phyloP scores from a whole-genome alignment of 306 rosid genomes.

The Gynostemma pentaphyllum region DNA sequence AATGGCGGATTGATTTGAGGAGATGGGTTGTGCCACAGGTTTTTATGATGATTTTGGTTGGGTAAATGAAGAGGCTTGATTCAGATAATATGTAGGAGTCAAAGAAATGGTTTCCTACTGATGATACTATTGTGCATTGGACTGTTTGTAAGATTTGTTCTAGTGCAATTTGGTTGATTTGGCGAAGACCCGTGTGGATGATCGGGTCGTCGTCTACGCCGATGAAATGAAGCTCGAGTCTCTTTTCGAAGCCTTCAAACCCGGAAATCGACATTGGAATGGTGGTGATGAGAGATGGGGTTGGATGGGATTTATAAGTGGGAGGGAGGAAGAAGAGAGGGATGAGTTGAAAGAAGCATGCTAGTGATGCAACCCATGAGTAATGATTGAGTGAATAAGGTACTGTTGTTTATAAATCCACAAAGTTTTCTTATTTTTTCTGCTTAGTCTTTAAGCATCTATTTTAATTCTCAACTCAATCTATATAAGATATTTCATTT shows the following conservation, averaged over 20 bases:
- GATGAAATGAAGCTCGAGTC: conserved; percentile 12
- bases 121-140: conserved; percentile 89
- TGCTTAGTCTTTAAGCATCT: neutral
- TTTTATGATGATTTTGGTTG: conserved; percentile 85
- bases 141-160: conserved; percentile 58
- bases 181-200: conserved; percentile 47
- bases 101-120: conserved; percentile 67
- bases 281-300: neutral
- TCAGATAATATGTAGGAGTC: conserved; percentile 89
- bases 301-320: conserved; percentile 36
- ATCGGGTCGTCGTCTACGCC: neutral
- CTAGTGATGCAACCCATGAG: conserved; percentile 92
- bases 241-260: conserved; percentile 16
- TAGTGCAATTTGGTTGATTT: conserved; percentile 45
- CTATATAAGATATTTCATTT: too few relatives aligned
- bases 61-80: conserved; percentile 94
- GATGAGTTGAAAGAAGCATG: too few relatives aligned
- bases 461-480: neutral
- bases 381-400: conserved; percentile 78
- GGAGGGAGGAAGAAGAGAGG: conserved; percentile 3
- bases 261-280: conserved; percentile 11
- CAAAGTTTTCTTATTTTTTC: too few relatives aligned
- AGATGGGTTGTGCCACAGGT: conserved; percentile 99
- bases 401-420: conserved; percentile 15
- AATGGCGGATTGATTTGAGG: conserved; percentile 68